Percentiles rank a stretch among this genome's conserved stretches.
phyloP scores from a whole-genome alignment of 2,329 filamentous ascomycete genomes.

The Pseudogymnoascus verrucosus region DNA sequence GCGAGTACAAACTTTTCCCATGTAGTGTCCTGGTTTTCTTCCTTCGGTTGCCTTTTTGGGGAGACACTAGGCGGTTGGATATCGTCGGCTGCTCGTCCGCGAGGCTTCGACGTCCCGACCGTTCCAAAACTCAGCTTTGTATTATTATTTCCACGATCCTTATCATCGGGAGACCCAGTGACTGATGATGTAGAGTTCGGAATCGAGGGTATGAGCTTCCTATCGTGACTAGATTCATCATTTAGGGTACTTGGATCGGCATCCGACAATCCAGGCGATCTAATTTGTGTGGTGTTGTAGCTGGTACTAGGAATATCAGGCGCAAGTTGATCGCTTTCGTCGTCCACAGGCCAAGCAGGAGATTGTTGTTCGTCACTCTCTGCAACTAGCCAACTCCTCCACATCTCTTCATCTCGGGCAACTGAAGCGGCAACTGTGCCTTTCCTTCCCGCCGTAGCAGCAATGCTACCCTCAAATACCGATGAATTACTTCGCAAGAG shows the following conservation, averaged over 20 bases:
- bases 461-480: constrained; percentile 17
- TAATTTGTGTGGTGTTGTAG: neutral
- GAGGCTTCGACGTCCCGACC: neutral
- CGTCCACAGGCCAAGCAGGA: neutral
- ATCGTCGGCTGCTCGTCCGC: neutral
- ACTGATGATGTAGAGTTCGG: neutral
- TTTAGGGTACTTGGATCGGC: neutral
- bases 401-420: constrained; percentile 22
- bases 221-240: neutral
- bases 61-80: neutral
- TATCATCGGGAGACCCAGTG: neutral
- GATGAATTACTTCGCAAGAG: constrained; percentile 18
- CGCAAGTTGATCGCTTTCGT: neutral
- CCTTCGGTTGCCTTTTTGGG: neutral
- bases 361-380: constrained; percentile 7
- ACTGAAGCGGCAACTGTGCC: constrained; percentile 8
- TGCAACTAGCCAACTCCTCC: constrained; percentile 23
- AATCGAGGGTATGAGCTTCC: neutral
- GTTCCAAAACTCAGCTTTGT: neutral
- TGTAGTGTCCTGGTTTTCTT: neutral
- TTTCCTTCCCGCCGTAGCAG: constrained; percentile 20
- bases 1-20: neutral
- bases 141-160: neutral
- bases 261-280: neutral
- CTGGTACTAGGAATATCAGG: neutral